Conservation (phyloP, 371 early-diverging fungal species). For the Mucor lusitanicus region DNA sequence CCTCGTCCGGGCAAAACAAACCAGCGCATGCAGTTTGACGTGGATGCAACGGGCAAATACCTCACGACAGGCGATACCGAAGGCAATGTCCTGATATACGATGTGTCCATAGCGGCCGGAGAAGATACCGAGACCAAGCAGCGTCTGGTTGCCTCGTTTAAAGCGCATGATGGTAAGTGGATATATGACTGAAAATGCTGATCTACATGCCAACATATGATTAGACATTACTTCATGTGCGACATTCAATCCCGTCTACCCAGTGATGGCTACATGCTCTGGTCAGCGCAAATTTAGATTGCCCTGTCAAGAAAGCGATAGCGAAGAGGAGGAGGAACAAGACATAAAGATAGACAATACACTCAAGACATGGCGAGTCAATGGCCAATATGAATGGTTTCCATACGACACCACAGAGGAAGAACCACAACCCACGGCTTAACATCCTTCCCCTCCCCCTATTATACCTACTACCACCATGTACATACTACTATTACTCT, state of each 20-base stretch:
- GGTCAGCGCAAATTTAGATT: conserved; percentile 62
- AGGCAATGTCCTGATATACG: conserved; percentile 53
- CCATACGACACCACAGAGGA: background rate
- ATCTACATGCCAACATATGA: background rate
- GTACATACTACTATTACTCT: background rate
- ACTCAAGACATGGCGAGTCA: conserved; percentile 47
- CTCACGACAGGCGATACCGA: conserved; percentile 60
- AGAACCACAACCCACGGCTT: background rate
- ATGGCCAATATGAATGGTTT: conserved; percentile 50
- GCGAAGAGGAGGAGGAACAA: conserved; percentile 1
- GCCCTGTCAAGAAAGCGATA: conserved; percentile 7
- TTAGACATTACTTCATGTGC: conserved; percentile 58
- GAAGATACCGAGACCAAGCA: conserved; percentile 12
- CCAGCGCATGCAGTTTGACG: conserved; percentile 70
- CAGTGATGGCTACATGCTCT: conserved; percentile 62
- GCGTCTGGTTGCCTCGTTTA: conserved; percentile 3
- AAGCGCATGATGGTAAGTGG: conserved; percentile 30
- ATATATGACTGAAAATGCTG: background rate
- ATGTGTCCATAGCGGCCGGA: conserved; percentile 31
- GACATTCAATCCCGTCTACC: conserved; percentile 63
- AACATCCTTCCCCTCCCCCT: background rate
- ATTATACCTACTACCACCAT: background rate
- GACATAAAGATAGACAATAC: conserved; percentile 44
- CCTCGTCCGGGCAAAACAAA: conserved; percentile 61
- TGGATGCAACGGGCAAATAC: conserved; percentile 58